Base-by-base conservation (phyloP, 140 eudicot species). In the Anethum foeniculum region DNA sequence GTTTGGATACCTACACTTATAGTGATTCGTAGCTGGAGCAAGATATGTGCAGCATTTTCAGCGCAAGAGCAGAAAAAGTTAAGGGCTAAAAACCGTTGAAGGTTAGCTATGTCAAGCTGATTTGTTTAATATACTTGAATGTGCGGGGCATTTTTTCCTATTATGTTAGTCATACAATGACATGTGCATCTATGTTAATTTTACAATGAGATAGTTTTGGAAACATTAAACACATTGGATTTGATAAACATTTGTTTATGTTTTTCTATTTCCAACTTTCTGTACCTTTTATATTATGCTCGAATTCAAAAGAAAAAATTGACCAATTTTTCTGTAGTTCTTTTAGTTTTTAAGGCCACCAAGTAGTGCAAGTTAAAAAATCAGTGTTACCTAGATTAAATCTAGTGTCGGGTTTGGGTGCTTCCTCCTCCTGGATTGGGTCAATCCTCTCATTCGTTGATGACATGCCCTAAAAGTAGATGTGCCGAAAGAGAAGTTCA, bases 11-110 rank as follows among this genome's bases (percentile, higher is more conserved):
- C 99, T 0, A 65, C 88, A 18, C 85, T 89, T 56, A 89, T 90
- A 75, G 81, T 87, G 18, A 87, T 95, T 79, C 81, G 91, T 25
- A 84, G 97, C 89, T 95, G 99, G 99, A 95, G 87, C 94, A 92
- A 82, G 87, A 88, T 95, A 76, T 95, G 97, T 71, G 87, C 84
- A n/a, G 94, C 93, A 25, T 77, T 85, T 25, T 71, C 14, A n/a
- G 72, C 51, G 52, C 89, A 83, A 77, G 90, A 89, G 51, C 89
- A 83, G 86, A 92, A 85, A 41, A 92, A 3, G 18, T 27, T 43
- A 4, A 73, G 28, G 64, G 6, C 79, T 47, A 75, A 75, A 47
- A 6, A 6, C 3, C 44, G 39, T 30, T 75, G 79, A 47, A 46
- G 79, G 36, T 74, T 85, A 41, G 69, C 69, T 62, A 62, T 62